phyloP scores from a whole-genome alignment of 2,329 filamentous ascomycete genomes.

The Cladophialophora exuberans region DNA sequence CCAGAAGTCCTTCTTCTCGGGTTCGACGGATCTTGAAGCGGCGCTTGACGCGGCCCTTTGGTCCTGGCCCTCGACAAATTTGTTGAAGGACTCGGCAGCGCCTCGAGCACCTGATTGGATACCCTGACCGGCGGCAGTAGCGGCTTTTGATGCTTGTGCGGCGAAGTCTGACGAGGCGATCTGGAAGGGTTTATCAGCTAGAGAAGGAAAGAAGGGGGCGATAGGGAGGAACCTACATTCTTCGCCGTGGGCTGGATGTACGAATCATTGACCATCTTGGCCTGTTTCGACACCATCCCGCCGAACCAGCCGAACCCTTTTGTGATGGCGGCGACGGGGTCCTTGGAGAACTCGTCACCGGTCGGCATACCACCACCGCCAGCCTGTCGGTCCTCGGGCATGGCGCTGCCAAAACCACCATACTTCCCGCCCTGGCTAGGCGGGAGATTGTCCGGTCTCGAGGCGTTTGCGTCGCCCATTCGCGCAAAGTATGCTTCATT shows the following conservation, averaged over 20 bases:
- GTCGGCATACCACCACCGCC: slow-evolving; percentile 53
- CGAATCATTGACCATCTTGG: slow-evolving; percentile 85
- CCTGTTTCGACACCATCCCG: slow-evolving; percentile 83
- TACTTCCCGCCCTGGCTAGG: slow-evolving; percentile 94
- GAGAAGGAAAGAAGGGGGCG: neutral
- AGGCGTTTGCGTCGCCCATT: slow-evolving; percentile 81
- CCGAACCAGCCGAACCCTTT: slow-evolving; percentile 97
- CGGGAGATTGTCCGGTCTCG: slow-evolving; percentile 71
- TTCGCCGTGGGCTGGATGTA: slow-evolving; percentile 93
- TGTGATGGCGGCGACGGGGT: slow-evolving; percentile 83
- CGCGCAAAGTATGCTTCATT: slow-evolving; percentile 91
- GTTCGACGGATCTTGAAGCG: slow-evolving; percentile 52
- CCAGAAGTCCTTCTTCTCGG: slow-evolving; percentile 83
- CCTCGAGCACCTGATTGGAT: slow-evolving; percentile 68
- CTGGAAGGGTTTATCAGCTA: slow-evolving; percentile 48
- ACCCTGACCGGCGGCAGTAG: slow-evolving; percentile 60
- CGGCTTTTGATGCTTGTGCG: slow-evolving; percentile 66
- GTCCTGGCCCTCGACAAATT: slow-evolving; percentile 80
- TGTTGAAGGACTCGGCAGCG: slow-evolving; percentile 78
- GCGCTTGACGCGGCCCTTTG: slow-evolving; percentile 36
- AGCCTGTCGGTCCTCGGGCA: slow-evolving; percentile 45
- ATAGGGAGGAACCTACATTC: slow-evolving; percentile 60
- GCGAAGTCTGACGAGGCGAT: slow-evolving; percentile 79
- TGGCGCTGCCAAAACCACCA: slow-evolving; percentile 82
- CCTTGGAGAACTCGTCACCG: slow-evolving; percentile 86